A percentile compares a stretch with the other conserved stretches of the same genome.
Conservation (phyloP, 805 yeast genomes). For the Cyberlindnera japonica region DNA sequence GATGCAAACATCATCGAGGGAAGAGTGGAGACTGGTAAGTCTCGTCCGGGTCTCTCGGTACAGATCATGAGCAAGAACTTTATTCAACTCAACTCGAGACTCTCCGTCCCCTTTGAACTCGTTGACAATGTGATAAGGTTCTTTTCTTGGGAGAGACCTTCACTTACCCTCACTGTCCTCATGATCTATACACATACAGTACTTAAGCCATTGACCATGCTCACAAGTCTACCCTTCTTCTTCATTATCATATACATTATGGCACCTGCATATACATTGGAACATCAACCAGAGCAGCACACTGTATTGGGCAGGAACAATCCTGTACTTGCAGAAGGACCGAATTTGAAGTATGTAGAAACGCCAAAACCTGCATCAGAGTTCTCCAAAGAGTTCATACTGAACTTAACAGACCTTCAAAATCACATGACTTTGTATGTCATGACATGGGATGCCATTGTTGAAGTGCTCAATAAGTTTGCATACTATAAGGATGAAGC, state of each 20-base stretch:
- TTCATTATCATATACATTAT: slow-evolving; percentile 51
- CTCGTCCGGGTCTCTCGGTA: slow-evolving; percentile 66
- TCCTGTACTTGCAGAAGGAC: slow-evolving; percentile 48
- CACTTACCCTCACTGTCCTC: slow-evolving; percentile 56
- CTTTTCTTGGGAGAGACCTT: slow-evolving; percentile 62
- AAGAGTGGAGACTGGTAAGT: slow-evolving; percentile 56
- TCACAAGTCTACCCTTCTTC: slow-evolving; percentile 52
- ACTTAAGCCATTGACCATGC: slow-evolving; percentile 53
- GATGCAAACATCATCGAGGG: slow-evolving; percentile 43
- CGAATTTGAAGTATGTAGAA: slow-evolving; percentile 17
- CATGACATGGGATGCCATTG: slow-evolving; percentile 53
- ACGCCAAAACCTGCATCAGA: slow-evolving; percentile 64
- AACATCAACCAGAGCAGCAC: slow-evolving; percentile 60
- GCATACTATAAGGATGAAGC: slow-evolving; percentile 63
- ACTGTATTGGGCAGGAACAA: slow-evolving; percentile 30
- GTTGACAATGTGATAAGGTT: slow-evolving; percentile 55
- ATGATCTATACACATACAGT: slow-evolving; percentile 48
- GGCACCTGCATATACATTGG: slow-evolving; percentile 59
- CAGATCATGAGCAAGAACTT: slow-evolving; percentile 67
- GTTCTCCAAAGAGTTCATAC: slow-evolving; percentile 68
- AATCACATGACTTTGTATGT: slow-evolving; percentile 72
- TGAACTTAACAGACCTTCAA: slow-evolving; percentile 81
- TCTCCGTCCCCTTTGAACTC: slow-evolving; percentile 56
- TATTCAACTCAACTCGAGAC: slow-evolving; percentile 56
- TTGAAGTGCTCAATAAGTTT: slow-evolving; percentile 47